Percentiles rank a stretch among this genome's conserved stretches.
Conservation (phyloP, 2,329 filamentous ascomycete species). For the Orbilia brochopaga region DNA sequence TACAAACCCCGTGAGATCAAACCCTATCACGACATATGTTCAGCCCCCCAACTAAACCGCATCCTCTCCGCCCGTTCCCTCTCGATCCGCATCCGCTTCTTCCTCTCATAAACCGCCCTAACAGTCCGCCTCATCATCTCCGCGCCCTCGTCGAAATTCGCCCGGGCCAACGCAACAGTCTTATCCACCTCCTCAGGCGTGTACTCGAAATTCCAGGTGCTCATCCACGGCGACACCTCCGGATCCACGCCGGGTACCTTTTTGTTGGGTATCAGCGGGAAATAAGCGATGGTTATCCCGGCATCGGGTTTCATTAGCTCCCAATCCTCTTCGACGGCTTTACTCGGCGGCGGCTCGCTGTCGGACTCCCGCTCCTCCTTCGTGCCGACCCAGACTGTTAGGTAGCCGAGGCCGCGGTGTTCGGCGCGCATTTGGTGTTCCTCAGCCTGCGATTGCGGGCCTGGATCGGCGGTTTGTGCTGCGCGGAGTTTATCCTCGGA, state of each 20-base stretch:
- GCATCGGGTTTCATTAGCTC: constrained; percentile 76
- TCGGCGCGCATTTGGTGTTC: constrained; percentile 52
- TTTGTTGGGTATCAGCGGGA: constrained; percentile 84
- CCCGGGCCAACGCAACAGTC: constrained; percentile 78
- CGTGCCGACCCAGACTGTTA: constrained; percentile 92
- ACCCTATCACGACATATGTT: constrained; percentile 38
- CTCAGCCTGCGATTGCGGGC: constrained; percentile 49
- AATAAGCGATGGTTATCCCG: constrained; percentile 86
- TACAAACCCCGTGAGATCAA: not conserved
- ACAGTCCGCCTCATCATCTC: constrained; percentile 80
- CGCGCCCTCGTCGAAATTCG: constrained; percentile 83
- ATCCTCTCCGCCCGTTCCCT: constrained; percentile 19
- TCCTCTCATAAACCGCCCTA: constrained; percentile 88
- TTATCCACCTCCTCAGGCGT: constrained; percentile 86
- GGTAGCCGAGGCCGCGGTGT: constrained; percentile 71
- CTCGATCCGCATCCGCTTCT: constrained; percentile 64
- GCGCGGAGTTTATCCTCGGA: constrained; percentile 69
- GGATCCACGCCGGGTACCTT: constrained; percentile 83
- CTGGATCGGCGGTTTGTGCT: constrained; percentile 64
- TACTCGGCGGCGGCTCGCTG: constrained; percentile 63
- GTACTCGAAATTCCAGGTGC: constrained; percentile 96
- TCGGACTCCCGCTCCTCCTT: constrained; percentile 72
- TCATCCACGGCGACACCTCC: constrained; percentile 80
- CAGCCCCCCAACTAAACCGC: constrained; percentile 20
- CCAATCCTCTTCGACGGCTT: constrained; percentile 70